phyloP scores from a whole-genome alignment of 495 filamentous ascomycete species.

The Xylaria sp. region DNA sequence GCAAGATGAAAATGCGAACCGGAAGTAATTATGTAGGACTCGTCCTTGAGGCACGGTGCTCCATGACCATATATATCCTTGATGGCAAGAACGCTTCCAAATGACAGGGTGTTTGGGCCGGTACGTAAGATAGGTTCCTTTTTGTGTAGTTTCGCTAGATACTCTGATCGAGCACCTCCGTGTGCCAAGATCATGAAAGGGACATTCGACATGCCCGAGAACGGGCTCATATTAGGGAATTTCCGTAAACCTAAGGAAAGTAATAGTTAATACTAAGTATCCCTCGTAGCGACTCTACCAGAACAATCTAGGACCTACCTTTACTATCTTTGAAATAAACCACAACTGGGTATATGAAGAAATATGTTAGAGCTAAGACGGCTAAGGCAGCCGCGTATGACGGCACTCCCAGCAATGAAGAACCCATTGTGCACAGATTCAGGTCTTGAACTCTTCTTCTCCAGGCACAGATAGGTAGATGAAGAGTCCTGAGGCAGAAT shows the following conservation, averaged over 20 bases:
- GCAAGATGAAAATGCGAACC: conserved; percentile 43
- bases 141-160: conserved; percentile 12
- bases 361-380: neutral
- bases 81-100: conserved; percentile 54
- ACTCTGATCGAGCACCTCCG: conserved; percentile 11
- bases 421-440: neutral
- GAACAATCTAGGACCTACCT: neutral
- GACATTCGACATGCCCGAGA: conserved; percentile 19
- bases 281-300: neutral
- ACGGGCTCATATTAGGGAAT: conserved; percentile 17
- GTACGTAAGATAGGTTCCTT: conserved; percentile 56
- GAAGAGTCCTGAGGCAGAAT: neutral
- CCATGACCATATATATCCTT: conserved; percentile 65
- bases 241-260: conserved; percentile 2
- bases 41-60: conserved; percentile 59
- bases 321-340: conserved; percentile 12
- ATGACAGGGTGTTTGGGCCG: conserved; percentile 61
- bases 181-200: conserved; percentile 19
- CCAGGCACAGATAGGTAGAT: neutral
- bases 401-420: neutral
- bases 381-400: neutral
- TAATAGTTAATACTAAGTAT: neutral
- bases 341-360: neutral
- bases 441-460: neutral
- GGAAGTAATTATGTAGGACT: conserved; percentile 48